Conservation (phyloP, 805 yeast species). For the Cyberlindnera misumaiensis region DNA sequence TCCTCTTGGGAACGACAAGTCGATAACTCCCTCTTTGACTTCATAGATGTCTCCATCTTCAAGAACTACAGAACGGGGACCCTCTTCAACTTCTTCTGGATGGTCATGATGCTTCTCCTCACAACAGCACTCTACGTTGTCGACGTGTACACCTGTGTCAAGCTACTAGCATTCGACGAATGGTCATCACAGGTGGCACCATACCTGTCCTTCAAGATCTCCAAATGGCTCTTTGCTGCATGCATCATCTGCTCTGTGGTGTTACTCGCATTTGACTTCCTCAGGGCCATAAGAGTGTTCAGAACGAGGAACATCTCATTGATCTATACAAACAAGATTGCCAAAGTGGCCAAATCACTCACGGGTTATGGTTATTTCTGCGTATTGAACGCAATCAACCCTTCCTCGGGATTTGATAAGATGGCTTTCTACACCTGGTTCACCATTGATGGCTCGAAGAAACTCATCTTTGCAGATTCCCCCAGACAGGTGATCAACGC, state of each 20-base stretch:
- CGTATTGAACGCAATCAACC: slow-evolving; percentile 63
- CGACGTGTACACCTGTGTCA: slow-evolving; percentile 75
- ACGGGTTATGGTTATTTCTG: slow-evolving; percentile 62
- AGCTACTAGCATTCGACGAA: slow-evolving; percentile 61
- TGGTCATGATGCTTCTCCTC: slow-evolving; percentile 33
- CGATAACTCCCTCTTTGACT: slow-evolving; percentile 38
- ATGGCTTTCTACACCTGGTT: slow-evolving; percentile 58
- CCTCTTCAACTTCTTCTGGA: slow-evolving; percentile 34
- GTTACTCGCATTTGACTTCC: slow-evolving; percentile 47
- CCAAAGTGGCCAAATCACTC: slow-evolving; percentile 52
- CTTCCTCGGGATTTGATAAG: slow-evolving; percentile 58
- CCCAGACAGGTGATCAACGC: slow-evolving; percentile 87
- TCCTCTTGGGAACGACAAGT: slow-evolving; percentile 29
- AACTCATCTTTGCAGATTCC: slow-evolving; percentile 67
- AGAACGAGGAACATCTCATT: slow-evolving; percentile 59
- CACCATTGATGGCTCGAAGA: slow-evolving; percentile 55
- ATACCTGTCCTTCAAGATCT: slow-evolving; percentile 41
- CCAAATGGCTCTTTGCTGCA: slow-evolving; percentile 69
- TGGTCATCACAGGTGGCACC: slow-evolving; percentile 57
- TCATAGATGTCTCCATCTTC: slow-evolving; percentile 40
- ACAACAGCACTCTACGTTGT: slow-evolving; percentile 51
- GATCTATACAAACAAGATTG: slow-evolving; percentile 60
- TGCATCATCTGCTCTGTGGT: slow-evolving; percentile 70
- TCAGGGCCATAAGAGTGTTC: slow-evolving; percentile 52
- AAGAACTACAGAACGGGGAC: slow-evolving; percentile 38